Conservation (phyloP, 805 yeast species). For the Myxozyma mucilagina region DNA sequence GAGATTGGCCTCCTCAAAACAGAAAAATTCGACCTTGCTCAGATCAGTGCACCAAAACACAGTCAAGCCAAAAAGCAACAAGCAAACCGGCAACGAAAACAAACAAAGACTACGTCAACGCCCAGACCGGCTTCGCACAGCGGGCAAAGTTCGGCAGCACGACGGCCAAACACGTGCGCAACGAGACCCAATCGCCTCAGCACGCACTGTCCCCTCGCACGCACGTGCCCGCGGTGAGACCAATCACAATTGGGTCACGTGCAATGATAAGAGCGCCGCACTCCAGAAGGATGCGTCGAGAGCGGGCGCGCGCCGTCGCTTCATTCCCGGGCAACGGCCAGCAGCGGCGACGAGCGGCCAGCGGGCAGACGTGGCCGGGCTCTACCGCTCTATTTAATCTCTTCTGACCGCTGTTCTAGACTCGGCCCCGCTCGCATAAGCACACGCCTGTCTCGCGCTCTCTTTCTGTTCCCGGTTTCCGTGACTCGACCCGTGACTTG, state of each 20-base stretch:
- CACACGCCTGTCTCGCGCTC: background rate
- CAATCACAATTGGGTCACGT: background rate
- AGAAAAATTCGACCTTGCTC: no score
- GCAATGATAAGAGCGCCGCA: background rate
- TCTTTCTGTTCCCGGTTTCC: background rate
- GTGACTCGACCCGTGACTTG: background rate
- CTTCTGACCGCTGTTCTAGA: background rate
- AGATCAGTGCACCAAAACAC: no score
- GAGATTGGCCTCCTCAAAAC: no score
- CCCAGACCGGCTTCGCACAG: no score
- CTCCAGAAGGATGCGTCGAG: background rate
- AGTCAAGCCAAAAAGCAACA: no score
- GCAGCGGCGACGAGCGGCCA: no score
- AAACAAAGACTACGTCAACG: no score
- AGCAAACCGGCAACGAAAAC: no score
- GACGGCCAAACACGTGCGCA: no score
- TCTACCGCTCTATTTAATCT: background rate
- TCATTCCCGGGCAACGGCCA: background rate
- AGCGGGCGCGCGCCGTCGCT: background rate
- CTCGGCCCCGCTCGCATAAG: conserved; percentile 4
- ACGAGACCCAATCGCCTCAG: no score
- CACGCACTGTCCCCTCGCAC: background rate
- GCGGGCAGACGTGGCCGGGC: no score
- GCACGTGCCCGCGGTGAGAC: background rate
- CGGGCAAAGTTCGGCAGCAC: no score